Conservation (phyloP, 495 filamentous ascomycete genomes). For the Pyrenula massariospora region DNA sequence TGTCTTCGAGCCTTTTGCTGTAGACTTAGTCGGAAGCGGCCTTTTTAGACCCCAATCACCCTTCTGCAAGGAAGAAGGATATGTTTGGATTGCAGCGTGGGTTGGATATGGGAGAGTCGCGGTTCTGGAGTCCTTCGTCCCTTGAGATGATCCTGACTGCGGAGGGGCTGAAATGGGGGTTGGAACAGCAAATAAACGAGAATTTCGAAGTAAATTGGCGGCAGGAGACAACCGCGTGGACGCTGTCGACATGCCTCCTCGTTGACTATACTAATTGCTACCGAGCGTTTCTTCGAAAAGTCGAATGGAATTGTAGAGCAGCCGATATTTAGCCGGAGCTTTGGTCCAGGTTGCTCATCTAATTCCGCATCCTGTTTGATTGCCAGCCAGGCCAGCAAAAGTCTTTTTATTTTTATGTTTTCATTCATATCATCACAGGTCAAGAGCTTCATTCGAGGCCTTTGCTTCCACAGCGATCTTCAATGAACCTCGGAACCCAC, state of each 20-base stretch:
- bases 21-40: constrained; percentile 60
- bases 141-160: constrained; percentile 18
- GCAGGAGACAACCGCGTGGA: constrained; percentile 43
- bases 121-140: constrained; percentile 39
- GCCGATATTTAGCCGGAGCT: too few species aligned
- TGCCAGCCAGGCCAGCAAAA: too few species aligned
- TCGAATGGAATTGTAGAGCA: too few species aligned
- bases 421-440: too few species aligned
- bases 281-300: too few species aligned
- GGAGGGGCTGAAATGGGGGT: constrained; percentile 35
- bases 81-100: constrained; percentile 73
- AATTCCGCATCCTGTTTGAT: too few species aligned
- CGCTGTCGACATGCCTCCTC: constrained; percentile 27
- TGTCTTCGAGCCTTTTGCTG: constrained; percentile 51
- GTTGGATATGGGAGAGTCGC: constrained; percentile 71
- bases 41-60: constrained; percentile 97
- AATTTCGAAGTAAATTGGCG: constrained; percentile 51
- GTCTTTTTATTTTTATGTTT: too few species aligned
- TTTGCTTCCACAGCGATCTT: too few species aligned
- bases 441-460: too few species aligned
- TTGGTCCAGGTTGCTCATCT: too few species aligned
- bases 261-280: too few species aligned
- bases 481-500: too few species aligned
- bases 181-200: constrained; percentile 54
- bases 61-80: constrained; percentile 53